Evolutionary conservation across 306 rosid genomes (phyloP), one percentile per base, ranked within the genome.

Genomic region (Vigna reflexopilosa): DNA sequence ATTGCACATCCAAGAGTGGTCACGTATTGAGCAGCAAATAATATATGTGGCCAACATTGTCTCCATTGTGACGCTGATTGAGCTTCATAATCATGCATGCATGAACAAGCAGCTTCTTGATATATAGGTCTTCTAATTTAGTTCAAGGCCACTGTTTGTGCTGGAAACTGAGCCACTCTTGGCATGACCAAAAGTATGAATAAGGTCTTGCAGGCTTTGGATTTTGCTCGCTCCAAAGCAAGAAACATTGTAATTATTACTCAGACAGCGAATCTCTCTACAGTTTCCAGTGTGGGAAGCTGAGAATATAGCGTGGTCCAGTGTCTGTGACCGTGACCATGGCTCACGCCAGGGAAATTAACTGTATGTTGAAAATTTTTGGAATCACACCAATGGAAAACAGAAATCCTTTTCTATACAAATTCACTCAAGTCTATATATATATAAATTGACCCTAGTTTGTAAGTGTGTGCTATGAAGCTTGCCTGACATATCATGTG

Each of bases 231-330:
- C 38, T 57, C 70, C 28, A 45, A 49, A 59, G 71, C 56, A 50
- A 59, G 66, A 24, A 70, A 55, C 64, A 80, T 4, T 32, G 65
- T 70, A 69, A 70, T 70, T 58, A 48, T 69, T 70, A 49, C 51
- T 61, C 49, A 62, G 57, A 3, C 49, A 34, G 16, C 45, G 77
- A 79, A 62, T 72, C 73, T 79, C 56, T 70, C 82, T 6, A 72
- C 78, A 72, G 34, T 36, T 49, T 70, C 65, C 12, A 3, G 16
- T 63, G 45, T 22, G 45, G 28, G 26, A 55, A 26, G 24, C 51
- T 58, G 19, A 34, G 67, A 67, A 20, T 59, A 79, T 79, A 50
- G 65, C 11, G 72, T 79, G 78, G 78, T 72, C 67, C 67, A 15
- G 12, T 49, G 65, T 42, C 67, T 52, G 66, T 44, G 55, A 1